These are phyloP conservation scores for Saccharomyces pastorianus DNA, from an alignment of 1,139 yeast species.

Conservation along the genomic window DNA sequence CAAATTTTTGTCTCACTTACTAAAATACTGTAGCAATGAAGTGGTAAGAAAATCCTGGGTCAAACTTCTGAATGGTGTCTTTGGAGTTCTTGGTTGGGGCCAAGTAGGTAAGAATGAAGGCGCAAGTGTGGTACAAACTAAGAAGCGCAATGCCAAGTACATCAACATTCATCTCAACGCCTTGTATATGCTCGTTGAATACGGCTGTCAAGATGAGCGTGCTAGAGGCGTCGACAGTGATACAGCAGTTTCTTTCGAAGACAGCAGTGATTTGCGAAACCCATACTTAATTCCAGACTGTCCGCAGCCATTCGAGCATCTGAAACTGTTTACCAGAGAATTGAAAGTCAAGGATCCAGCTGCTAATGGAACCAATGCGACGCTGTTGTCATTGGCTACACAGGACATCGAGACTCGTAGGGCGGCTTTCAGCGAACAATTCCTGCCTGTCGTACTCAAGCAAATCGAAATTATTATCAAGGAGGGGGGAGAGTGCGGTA, in stretches of 20 bases:
- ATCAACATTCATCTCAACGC: slow-evolving; percentile 35
- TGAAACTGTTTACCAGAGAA: slow-evolving; percentile 45
- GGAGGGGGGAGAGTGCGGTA: slow-evolving; percentile 73
- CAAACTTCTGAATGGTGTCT: slow-evolving; percentile 49
- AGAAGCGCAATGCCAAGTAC: slow-evolving; percentile 17
- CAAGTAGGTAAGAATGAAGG: slow-evolving; percentile 17
- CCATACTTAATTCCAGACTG: slow-evolving; percentile 46
- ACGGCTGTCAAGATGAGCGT: slow-evolving; percentile 34
- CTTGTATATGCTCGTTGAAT: slow-evolving; percentile 37
- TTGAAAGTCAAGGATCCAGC: slow-evolving; percentile 20
- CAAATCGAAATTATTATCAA: slow-evolving; percentile 48
- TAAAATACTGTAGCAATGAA: slow-evolving; percentile 41
- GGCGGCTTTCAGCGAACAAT: slow-evolving; percentile 47
- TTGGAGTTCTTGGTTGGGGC: slow-evolving; percentile 58
- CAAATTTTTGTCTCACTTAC: slow-evolving; percentile 47
- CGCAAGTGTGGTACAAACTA: slow-evolving; percentile 18
- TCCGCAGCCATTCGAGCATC: slow-evolving; percentile 54
- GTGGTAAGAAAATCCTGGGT: slow-evolving; percentile 50
- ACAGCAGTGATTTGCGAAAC: slow-evolving; percentile 30
- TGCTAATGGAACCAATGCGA: slow-evolving; percentile 10
- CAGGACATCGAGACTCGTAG: slow-evolving; percentile 48
- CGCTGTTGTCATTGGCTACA: slow-evolving; percentile 12
- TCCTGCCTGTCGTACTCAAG: slow-evolving; percentile 40
- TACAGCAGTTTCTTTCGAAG: slow-evolving; percentile 6
- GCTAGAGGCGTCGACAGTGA: slow-evolving; percentile 5